Conservation (phyloP, 305 asterid genomes). For the Ruellia speciosa region DNA sequence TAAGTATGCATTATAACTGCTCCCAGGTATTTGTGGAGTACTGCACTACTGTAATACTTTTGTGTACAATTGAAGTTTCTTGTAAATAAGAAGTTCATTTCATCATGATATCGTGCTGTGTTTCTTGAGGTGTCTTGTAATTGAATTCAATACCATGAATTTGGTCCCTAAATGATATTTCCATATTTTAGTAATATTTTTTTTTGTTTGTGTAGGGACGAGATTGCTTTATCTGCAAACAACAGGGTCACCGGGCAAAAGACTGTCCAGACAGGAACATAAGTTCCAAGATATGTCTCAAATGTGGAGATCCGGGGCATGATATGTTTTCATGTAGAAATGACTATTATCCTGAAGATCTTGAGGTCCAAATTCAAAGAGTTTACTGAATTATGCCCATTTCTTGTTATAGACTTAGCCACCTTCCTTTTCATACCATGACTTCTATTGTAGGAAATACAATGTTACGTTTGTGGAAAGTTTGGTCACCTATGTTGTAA, state of each 20-base stretch:
- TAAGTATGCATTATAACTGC: no score
- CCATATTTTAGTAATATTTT: no score
- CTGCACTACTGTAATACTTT: no score
- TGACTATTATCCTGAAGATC: conserved; percentile 54
- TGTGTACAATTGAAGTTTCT: no score
- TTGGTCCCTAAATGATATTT: no score
- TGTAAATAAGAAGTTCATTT: no score
- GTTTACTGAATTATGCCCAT: conserved; percentile 9
- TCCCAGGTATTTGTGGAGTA: no score
- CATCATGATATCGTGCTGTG: no score
- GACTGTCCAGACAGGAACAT: conserved; percentile 69
- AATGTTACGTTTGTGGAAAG: conserved; percentile 65
- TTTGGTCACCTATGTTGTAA: conserved; percentile 89
- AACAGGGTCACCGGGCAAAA: conserved; percentile 82
- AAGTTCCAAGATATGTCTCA: conserved; percentile 56
- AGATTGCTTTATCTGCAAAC: conserved; percentile 82
- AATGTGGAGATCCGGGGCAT: conserved; percentile 84
- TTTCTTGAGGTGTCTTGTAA: background rate
- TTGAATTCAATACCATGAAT: background rate
- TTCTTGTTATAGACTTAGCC: conserved; percentile 10
- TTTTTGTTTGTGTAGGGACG: conserved; percentile 44
- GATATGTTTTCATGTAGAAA: conserved; percentile 72
- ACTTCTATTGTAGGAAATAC: conserved; percentile 46
- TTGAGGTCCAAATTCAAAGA: conserved; percentile 41
- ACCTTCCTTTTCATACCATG: conserved; percentile 10